These are phyloP conservation scores for Handroanthus guayacan DNA, from an alignment of 257 asterid species.

Conservation along the genomic window DNA sequence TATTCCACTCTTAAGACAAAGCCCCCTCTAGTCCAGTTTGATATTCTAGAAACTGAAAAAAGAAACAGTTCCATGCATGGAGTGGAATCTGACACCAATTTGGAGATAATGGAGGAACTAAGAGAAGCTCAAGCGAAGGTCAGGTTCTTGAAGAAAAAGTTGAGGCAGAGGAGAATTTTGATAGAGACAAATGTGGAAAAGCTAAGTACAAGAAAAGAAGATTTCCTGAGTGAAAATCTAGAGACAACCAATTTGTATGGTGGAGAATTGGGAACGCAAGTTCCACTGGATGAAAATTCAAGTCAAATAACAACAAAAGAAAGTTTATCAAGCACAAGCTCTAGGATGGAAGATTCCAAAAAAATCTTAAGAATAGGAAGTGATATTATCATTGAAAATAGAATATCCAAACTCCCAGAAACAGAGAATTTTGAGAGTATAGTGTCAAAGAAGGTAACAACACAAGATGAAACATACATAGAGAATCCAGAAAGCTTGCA, in stretches of 20 bases:
- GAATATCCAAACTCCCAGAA: slow-evolving; percentile 33
- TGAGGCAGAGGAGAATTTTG: slow-evolving; percentile 30
- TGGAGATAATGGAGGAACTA: slow-evolving; percentile 43
- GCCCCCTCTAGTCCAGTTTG: slow-evolving; percentile 53
- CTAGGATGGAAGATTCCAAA: background rate
- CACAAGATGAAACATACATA: no score
- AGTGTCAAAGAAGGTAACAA: slow-evolving; percentile 20
- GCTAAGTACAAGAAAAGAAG: background rate
- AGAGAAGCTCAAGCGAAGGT: slow-evolving; percentile 51
- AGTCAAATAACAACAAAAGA: slow-evolving; percentile 25
- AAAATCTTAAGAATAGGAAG: slow-evolving; percentile 34
- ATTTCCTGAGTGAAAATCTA: slow-evolving; percentile 1
- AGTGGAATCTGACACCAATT: slow-evolving; percentile 26
- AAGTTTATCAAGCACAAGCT: slow-evolving; percentile 17
- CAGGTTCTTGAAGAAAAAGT: slow-evolving; percentile 40
- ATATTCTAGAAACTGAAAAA: slow-evolving; percentile 27
- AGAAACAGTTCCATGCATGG: slow-evolving; percentile 9
- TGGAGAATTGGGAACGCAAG: slow-evolving; percentile 19
- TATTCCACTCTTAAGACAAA: slow-evolving; percentile 15
- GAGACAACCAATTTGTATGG: slow-evolving; percentile 1
- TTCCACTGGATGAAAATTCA: slow-evolving; percentile 22
- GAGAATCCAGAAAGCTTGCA: no score
- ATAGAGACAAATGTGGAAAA: slow-evolving; percentile 20
- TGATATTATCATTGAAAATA: slow-evolving; percentile 28
- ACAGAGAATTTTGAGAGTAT: slow-evolving; percentile 19